Evolutionary conservation across 2,329 filamentous ascomycete species (phyloP).

Genomic region (Verticillium zaregamsianum): DNA sequence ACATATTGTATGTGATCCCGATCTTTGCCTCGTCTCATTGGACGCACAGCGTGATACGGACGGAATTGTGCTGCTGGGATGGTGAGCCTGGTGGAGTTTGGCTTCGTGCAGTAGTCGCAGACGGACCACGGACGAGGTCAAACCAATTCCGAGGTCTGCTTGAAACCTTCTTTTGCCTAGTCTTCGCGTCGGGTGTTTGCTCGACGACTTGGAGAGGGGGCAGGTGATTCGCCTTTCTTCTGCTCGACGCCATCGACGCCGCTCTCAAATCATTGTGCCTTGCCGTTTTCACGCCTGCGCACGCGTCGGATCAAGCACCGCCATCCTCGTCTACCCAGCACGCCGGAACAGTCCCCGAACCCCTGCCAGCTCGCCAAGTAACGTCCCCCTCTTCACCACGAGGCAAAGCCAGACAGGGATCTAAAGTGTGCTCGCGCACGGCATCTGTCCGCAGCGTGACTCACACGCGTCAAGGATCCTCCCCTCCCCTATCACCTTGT

Average conservation of each 20-base stretch:
- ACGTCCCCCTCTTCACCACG: not conserved
- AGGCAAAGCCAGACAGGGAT: not conserved
- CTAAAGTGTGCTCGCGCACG: not conserved
- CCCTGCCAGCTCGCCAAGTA: not conserved
- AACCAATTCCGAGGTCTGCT: too few relatives aligned
- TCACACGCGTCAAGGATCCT: not conserved
- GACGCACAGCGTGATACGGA: not conserved
- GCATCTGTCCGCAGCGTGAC: not conserved
- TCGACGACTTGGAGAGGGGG: not conserved
- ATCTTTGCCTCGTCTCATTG: not conserved
- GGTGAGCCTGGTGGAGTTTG: not conserved
- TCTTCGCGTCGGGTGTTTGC: not conserved
- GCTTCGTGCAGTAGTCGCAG: not conserved
- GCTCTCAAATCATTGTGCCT: too few relatives aligned
- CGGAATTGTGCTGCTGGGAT: not conserved
- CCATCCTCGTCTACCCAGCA: not conserved
- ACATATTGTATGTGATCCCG: not conserved
- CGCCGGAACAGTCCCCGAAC: not conserved
- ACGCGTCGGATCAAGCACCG: constrained; percentile 7
- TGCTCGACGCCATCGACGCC: not conserved
- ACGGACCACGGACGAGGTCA: not conserved
- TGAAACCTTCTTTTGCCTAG: not conserved
- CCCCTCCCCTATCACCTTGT: not conserved
- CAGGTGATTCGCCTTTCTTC: not conserved
- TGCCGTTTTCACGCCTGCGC: not conserved